A percentile compares a stretch with the other conserved stretches of the same genome.
Conservation (phyloP, 2,329 filamentous ascomycete genomes). For the Nakataea oryzae region DNA sequence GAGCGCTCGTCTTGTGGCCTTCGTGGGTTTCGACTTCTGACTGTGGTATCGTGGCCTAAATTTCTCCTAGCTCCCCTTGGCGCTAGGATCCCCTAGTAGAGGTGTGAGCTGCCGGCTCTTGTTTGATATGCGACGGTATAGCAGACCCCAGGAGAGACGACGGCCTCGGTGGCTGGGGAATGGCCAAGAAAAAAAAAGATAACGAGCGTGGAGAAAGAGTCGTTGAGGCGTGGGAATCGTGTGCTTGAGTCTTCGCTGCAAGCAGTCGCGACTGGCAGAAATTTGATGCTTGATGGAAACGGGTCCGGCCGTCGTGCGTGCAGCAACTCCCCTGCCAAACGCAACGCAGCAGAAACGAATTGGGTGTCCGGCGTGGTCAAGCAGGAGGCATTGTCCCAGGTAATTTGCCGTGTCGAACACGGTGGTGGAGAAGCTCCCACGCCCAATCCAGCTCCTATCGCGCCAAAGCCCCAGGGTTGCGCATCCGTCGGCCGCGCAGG, state of each 20-base stretch:
- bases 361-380: background rate
- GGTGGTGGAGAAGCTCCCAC: background rate
- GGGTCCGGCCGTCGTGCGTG: background rate
- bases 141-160: background rate
- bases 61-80: background rate
- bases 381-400: background rate
- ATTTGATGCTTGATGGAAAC: background rate
- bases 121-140: background rate
- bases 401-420: background rate
- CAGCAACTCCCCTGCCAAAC: background rate
- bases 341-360: background rate
- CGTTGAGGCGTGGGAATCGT: background rate
- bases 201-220: background rate
- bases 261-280: background rate
- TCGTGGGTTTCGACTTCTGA: background rate
- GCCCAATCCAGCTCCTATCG: too few species aligned
- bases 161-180: background rate
- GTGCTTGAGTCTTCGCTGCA: background rate
- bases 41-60: background rate
- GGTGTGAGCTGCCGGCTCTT: background rate
- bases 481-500: too few species aligned
- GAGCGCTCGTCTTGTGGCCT: background rate
- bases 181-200: background rate
- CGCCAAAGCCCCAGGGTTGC: too few species aligned
- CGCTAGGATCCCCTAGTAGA: background rate